Conservation (phyloP, 2,329 filamentous ascomycete genomes). For the Aspergillus unguis region DNA sequence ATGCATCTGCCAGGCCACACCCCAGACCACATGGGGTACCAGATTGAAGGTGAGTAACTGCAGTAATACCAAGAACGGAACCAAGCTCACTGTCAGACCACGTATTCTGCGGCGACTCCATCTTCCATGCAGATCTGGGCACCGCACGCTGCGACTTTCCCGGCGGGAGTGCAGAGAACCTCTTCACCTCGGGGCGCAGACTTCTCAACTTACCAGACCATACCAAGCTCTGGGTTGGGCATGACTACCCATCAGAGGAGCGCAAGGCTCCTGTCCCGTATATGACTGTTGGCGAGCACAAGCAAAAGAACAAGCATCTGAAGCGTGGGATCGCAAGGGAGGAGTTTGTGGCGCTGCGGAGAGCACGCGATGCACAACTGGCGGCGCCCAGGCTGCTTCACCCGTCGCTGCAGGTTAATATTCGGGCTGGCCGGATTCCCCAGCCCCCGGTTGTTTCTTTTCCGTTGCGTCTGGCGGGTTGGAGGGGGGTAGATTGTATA, state of each 20-base stretch:
- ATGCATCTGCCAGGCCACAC: conserved; percentile 61
- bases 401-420: conserved; percentile 53
- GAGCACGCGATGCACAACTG: conserved; percentile 44
- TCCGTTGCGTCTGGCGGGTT: no score
- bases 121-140: conserved; percentile 52
- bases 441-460: no score
- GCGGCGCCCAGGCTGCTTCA: conserved; percentile 49
- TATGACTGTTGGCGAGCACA: conserved; percentile 43
- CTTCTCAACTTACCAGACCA: conserved; percentile 44
- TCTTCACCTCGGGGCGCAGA: conserved; percentile 45
- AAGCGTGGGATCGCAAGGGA: conserved; percentile 39
- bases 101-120: conserved; percentile 52
- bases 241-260: conserved; percentile 47
- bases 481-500: no score
- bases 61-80: background rate
- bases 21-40: conserved; percentile 59
- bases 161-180: conserved; percentile 42
- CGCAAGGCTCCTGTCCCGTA: background rate
- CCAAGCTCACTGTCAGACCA: conserved; percentile 11
- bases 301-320: conserved; percentile 49
- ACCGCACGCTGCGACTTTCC: conserved; percentile 55
- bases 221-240: conserved; percentile 51
- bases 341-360: conserved; percentile 46
- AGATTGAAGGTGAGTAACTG: conserved; percentile 39
- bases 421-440: no score